Evolutionary conservation across 1,284 basidiomycete genomes (phyloP).

Genomic region (Abortiporus biennis): DNA sequence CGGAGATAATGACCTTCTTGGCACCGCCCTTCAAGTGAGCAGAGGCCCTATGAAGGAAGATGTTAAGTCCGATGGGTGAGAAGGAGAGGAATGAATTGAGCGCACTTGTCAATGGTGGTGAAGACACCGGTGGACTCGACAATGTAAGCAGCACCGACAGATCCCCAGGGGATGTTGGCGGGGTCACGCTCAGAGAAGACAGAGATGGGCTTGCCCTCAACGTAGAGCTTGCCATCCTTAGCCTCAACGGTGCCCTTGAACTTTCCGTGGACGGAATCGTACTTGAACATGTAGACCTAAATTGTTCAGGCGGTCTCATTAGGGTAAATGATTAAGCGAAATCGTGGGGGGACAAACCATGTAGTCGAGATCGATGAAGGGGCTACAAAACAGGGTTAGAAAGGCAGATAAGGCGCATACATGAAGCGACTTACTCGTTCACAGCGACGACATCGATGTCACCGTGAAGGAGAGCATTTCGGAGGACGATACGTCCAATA

Average conservation of each 20-base stretch:
- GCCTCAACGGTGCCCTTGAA: slow-evolving; percentile 84
- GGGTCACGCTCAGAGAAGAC: slow-evolving; percentile 91
- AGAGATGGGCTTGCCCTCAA: slow-evolving; percentile 77
- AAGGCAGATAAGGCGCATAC: slow-evolving; percentile 10
- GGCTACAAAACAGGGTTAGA: slow-evolving; percentile 37
- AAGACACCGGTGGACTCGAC: slow-evolving; percentile 99
- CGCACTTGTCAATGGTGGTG: slow-evolving; percentile 85
- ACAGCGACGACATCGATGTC: slow-evolving; percentile 83
- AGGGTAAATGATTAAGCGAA: neutral
- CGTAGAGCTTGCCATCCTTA: slow-evolving; percentile 88
- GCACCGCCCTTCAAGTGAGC: slow-evolving; percentile 98
- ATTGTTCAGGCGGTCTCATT: neutral
- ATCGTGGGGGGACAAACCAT: slow-evolving; percentile 55
- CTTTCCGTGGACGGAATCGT: slow-evolving; percentile 95
- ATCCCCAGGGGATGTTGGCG: slow-evolving; percentile 80
- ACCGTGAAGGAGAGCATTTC: slow-evolving; percentile 82
- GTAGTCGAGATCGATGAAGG: slow-evolving; percentile 95
- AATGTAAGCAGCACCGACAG: slow-evolving; percentile 85
- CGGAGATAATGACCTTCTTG: slow-evolving; percentile 99
- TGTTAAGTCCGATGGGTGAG: no score
- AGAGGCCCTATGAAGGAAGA: slow-evolving; percentile 55
- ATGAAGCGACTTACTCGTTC: slow-evolving; percentile 68
- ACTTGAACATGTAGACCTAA: slow-evolving; percentile 99
- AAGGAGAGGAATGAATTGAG: slow-evolving; percentile 11
- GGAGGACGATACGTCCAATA: slow-evolving; percentile 96